Conservation (phyloP, 257 asterid genomes). For the Lycium barbarum region DNA sequence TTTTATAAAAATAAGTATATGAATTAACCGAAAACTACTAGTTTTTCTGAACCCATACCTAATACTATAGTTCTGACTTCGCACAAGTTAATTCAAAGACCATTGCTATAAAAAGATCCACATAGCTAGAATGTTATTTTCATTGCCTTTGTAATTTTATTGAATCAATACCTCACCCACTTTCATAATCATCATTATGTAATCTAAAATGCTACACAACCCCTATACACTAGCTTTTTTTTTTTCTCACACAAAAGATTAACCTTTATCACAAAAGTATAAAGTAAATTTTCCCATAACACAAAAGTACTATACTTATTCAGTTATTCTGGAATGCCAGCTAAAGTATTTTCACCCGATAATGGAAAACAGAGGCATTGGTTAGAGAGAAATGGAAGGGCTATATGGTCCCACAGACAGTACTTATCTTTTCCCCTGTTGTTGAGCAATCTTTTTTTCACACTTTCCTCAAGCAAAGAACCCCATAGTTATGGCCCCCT, state of each 20-base stretch:
- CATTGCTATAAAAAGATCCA: neutral
- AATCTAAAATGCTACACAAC: neutral
- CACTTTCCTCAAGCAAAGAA: slow-evolving; percentile 43
- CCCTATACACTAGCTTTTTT: neutral
- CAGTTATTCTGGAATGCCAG: neutral
- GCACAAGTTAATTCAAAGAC: too few relatives aligned
- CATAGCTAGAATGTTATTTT: neutral
- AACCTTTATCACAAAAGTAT: neutral
- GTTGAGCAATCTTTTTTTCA: slow-evolving; percentile 32
- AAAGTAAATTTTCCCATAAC: neutral
- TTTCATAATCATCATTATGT: neutral
- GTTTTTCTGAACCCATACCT: too few relatives aligned
- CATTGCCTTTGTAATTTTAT: neutral
- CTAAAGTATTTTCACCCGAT: neutral
- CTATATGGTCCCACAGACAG: neutral
- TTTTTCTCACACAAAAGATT: neutral
- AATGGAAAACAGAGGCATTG: neutral
- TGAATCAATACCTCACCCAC: neutral
- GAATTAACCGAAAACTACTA: too few relatives aligned
- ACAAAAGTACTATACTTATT: neutral
- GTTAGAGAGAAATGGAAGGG: neutral
- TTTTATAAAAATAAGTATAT: too few relatives aligned
- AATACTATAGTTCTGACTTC: too few relatives aligned
- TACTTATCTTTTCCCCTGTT: slow-evolving; percentile 28
- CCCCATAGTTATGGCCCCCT: slow-evolving; percentile 33